These are phyloP conservation scores for Hypoxylon subgilvum DNA, from an alignment of 495 filamentous ascomycete species.

Conservation along the genomic window DNA sequence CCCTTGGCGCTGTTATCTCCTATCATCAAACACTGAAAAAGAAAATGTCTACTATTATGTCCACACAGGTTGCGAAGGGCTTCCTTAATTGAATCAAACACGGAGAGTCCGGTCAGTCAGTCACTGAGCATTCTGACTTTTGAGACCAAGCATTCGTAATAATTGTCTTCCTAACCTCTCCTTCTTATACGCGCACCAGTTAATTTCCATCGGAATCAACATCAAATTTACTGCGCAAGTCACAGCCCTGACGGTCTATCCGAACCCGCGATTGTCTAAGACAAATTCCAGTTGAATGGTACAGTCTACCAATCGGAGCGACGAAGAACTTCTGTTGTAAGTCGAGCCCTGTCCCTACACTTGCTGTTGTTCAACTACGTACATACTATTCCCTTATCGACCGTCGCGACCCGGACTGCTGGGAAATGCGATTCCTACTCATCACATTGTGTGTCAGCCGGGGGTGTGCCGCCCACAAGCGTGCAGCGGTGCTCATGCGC, in stretches of 20 bases:
- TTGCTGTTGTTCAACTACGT: neutral
- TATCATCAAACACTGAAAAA: too few species aligned
- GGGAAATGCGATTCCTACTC: conserved; percentile 24
- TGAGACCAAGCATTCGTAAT: neutral
- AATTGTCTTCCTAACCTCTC: neutral
- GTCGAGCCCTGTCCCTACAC: conserved; percentile 8
- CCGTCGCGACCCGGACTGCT: conserved; percentile 19
- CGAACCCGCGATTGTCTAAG: too few species aligned
- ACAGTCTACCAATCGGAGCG: too few species aligned
- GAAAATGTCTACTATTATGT: too few species aligned
- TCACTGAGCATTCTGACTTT: neutral
- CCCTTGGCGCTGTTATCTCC: neutral
- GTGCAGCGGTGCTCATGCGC: conserved; percentile 12
- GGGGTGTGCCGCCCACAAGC: conserved; percentile 28
- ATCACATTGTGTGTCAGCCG: too few species aligned
- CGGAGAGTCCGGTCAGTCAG: neutral
- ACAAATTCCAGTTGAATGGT: too few species aligned
- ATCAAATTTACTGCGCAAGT: too few species aligned
- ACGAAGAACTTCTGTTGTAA: conserved; percentile 22
- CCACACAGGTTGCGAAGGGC: too few species aligned
- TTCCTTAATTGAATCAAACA: too few species aligned
- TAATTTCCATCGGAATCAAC: too few species aligned
- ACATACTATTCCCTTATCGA: conserved; percentile 6
- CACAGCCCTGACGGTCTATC: too few species aligned
- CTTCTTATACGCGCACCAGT: too few species aligned